These are phyloP conservation scores for Ustilago sp. DNA, from an alignment of 1,284 basidiomycete species.

Conservation along the genomic window DNA sequence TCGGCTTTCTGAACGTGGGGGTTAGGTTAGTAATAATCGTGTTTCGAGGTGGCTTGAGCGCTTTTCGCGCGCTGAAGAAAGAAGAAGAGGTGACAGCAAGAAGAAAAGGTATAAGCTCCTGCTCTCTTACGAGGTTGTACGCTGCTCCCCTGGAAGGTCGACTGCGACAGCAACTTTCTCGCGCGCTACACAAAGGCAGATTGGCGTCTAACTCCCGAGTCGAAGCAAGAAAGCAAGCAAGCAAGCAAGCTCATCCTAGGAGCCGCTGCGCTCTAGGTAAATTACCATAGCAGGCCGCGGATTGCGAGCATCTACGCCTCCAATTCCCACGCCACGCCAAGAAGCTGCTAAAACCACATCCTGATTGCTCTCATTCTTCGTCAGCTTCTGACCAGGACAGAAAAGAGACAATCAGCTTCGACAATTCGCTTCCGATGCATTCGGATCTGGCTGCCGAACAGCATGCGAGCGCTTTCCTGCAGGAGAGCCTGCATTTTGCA, in stretches of 20 bases:
- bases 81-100: not conserved
- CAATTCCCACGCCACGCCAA: not conserved
- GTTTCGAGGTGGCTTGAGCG: conserved; percentile 14
- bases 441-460: conserved; percentile 12
- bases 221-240: too few relatives aligned
- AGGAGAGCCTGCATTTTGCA: conserved; percentile 12
- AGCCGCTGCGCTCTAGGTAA: too few relatives aligned
- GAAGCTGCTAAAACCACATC: not conserved
- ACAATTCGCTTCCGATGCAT: not conserved
- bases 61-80: not conserved
- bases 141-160: too few relatives aligned
- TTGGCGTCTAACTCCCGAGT: too few relatives aligned
- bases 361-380: not conserved
- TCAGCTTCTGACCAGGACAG: not conserved
- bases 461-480: conserved; percentile 26
- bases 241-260: too few relatives aligned
- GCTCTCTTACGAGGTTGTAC: too few relatives aligned
- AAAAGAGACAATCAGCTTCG: not conserved
- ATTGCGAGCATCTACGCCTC: not conserved
- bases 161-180: too few relatives aligned
- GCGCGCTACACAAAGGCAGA: too few relatives aligned
- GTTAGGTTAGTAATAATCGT: not conserved
- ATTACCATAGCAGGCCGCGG: too few relatives aligned
- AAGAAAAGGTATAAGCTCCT: not conserved
- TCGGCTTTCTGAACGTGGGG: too few relatives aligned